These are phyloP conservation scores for Termitomyces sp. DNA, from an alignment of 768 basidiomycete genomes.

Conservation along the genomic window DNA sequence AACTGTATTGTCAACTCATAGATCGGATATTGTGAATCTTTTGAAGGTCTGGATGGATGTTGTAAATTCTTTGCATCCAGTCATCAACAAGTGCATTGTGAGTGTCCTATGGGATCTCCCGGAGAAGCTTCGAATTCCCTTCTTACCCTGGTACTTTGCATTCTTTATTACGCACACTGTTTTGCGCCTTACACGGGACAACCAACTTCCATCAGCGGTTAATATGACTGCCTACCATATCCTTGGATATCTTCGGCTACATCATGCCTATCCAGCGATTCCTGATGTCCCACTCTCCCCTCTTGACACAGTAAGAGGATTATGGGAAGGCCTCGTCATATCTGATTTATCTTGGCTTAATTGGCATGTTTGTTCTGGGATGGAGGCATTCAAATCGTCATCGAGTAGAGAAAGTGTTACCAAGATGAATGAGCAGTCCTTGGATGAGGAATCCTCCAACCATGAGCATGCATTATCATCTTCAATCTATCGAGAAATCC, in stretches of 20 bases:
- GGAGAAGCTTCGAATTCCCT: not conserved
- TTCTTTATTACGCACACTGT: not conserved
- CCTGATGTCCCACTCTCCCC: not conserved
- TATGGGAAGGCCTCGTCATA: not conserved
- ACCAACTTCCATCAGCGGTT: not conserved
- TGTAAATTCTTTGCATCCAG: not conserved
- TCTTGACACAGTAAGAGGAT: not conserved
- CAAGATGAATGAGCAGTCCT: too few species aligned
- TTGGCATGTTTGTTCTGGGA: not conserved
- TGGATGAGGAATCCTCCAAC: not conserved
- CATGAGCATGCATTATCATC: not conserved
- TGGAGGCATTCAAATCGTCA: not conserved
- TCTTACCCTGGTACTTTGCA: not conserved
- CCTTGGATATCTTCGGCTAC: not conserved
- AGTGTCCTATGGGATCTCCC: not conserved
- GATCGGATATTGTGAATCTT: not conserved
- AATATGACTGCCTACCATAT: not conserved
- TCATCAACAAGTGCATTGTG: not conserved
- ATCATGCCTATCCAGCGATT: not conserved
- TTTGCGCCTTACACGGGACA: not conserved
- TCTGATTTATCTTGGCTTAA: not conserved
- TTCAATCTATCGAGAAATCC: not conserved
- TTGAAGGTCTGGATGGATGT: not conserved
- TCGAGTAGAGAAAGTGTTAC: not conserved
- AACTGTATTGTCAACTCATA: not conserved